These are phyloP conservation scores for Turritis glabra DNA, from an alignment of 345 rosid genomes.

Conservation along the genomic window DNA sequence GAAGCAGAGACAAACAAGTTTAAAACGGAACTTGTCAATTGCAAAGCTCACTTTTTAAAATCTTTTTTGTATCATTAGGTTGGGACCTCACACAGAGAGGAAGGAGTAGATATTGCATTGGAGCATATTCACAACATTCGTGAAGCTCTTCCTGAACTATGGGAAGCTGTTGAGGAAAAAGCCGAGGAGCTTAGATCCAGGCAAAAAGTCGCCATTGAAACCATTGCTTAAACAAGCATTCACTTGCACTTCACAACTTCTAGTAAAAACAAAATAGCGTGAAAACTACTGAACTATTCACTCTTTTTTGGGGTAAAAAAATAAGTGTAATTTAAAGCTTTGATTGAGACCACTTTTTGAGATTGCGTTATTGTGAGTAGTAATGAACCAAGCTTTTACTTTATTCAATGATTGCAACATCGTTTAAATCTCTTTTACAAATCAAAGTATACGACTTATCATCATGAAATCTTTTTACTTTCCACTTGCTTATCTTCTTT, in stretches of 20 bases:
- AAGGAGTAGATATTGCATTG: slow-evolving; percentile 74
- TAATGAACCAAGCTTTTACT: neutral
- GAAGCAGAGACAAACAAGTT: neutral
- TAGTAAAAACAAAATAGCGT: neutral
- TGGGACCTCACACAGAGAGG: slow-evolving; percentile 61
- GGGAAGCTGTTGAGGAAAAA: slow-evolving; percentile 64
- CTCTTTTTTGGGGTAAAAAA: neutral
- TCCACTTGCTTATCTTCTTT: slow-evolving; percentile 47
- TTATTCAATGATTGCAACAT: neutral
- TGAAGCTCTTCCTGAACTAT: slow-evolving; percentile 85
- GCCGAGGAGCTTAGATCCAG: slow-evolving; percentile 47
- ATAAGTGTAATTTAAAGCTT: slow-evolving; percentile 22
- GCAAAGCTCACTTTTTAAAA: slow-evolving; percentile 6
- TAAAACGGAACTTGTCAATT: neutral
- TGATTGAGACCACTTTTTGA: neutral
- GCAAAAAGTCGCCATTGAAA: slow-evolving; percentile 60
- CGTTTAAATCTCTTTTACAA: neutral
- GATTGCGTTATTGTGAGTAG: neutral
- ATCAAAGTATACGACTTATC: neutral
- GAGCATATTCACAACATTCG: slow-evolving; percentile 90
- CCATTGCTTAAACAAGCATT: slow-evolving; percentile 33
- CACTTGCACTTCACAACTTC: slow-evolving; percentile 1
- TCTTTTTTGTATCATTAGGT: slow-evolving; percentile 41
- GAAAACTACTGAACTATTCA: slow-evolving; percentile 1
- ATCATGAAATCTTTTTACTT: slow-evolving; percentile 21